Base-by-base conservation (phyloP, 139 green algal genomes). In the Micromonas pusilla region DNA sequence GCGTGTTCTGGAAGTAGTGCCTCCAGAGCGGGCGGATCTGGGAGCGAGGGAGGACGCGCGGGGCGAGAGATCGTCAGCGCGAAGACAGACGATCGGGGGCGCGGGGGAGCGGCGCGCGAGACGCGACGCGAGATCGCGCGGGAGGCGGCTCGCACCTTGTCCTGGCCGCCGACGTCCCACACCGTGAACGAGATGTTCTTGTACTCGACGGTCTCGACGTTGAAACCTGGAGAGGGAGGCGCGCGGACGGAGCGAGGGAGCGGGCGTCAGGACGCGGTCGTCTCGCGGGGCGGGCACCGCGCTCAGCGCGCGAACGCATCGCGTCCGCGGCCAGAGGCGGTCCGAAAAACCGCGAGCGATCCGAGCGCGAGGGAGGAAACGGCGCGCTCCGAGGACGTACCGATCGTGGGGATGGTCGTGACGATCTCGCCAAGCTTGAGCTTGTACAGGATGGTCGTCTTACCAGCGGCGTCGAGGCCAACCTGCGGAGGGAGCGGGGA, bases 391-490 rank as follows among this genome's bases (percentile, higher is more conserved):
- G n/a, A 52, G 21, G 23, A 76, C 32, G n/a, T 65, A 73, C 65
- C 94, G 77, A 99, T 98, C 13, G 95, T 99, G 52, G 95, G 95
- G 67, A 99, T 96, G 39, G 95, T 99, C 9, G 92, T 97, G 19
- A 99, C 90, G 66, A 99, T 95, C 85, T 99, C 95, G 67, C 95
- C 95, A 28, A 99, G 91, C 87, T 99, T 96, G 65, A 99, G 88
- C 88, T 99, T 99, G 87, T 98, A 99, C 38, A 99, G 87, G 73
- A 99, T 98, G 66, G 95, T 99, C 45, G 95, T 99, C 86, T 99
- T 99, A 85, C 95, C 95, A 39, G 95, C 95, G 52, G 94, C 93
- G 81, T 99, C 95, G 23, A 98, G 88, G 45, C 95, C 95, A 28
- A 99, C 90, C 91, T 95, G 85, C 66, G 83, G 9, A 57, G 45